Evolutionary conservation across 139 green algal species (phyloP).

Genomic region (Picochlorum sp.): DNA sequence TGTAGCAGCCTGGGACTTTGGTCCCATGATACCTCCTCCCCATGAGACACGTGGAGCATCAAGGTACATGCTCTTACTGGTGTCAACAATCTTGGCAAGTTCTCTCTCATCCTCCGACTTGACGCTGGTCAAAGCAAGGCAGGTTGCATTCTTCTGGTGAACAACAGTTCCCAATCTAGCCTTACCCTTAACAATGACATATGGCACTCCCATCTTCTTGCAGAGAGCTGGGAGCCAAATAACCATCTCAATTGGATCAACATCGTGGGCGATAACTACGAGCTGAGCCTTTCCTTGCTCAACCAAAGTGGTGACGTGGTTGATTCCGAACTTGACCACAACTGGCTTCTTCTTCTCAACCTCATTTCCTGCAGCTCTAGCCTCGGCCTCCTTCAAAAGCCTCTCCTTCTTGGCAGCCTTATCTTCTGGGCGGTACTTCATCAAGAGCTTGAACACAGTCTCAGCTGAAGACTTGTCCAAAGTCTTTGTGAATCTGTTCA

Average conservation of each 20-base stretch:
- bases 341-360: constrained; percentile 89
- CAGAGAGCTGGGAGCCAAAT: constrained; percentile 97
- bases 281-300: constrained; percentile 91
- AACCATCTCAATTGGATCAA: constrained; percentile 98
- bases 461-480: constrained; percentile 88
- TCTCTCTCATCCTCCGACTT: constrained; percentile 98
- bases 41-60: constrained; percentile 76
- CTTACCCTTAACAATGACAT: constrained; percentile 98
- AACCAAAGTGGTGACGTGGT: constrained; percentile 97
- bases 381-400: constrained; percentile 73
- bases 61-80: constrained; percentile 21
- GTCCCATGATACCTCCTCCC: constrained; percentile 96
- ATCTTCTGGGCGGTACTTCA: constrained; percentile 98
- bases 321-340: constrained; percentile 98
- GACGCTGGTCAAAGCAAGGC: constrained; percentile 80
- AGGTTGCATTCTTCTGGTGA: constrained; percentile 97
- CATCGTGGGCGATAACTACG: constrained; percentile 97
- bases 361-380: constrained; percentile 41
- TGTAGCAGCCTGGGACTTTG: constrained; percentile 89
- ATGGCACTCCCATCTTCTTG: constrained; percentile 95
- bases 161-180: constrained; percentile 85
- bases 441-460: constrained; percentile 93
- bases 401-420: constrained; percentile 92
- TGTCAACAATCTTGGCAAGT: constrained; percentile 96
- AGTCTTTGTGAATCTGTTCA: constrained; percentile 82